Percentiles rank a stretch among this genome's conserved stretches.
Evolutionary conservation across 306 rosid genomes (phyloP).

Genomic region (Vigna angularis): DNA sequence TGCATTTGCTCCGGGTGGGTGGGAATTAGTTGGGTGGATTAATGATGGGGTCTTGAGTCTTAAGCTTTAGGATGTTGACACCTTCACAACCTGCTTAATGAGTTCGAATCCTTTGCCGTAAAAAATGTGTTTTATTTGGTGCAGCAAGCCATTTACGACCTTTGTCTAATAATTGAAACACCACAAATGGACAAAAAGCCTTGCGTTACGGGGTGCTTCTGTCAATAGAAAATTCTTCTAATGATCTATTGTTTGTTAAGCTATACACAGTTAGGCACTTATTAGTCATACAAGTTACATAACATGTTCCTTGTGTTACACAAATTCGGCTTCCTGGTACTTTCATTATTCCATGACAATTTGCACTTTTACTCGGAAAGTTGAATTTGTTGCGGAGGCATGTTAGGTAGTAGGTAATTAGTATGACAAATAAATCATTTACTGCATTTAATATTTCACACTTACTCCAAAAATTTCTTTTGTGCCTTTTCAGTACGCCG

Average conservation of each 20-base stretch:
- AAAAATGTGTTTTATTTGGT: not conserved
- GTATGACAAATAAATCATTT: not conserved
- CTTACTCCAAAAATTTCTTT: not conserved
- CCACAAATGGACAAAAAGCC: constrained; percentile 1
- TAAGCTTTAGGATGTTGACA: constrained; percentile 20
- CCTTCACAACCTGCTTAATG: constrained; percentile 7
- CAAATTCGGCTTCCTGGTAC: not conserved
- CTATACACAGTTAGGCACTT: not conserved
- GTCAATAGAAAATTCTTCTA: not conserved
- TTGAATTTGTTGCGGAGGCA: not conserved
- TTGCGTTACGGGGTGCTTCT: not conserved
- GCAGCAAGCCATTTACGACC: not conserved
- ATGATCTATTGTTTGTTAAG: not conserved
- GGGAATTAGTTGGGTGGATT: constrained; percentile 1
- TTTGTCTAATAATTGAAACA: not conserved
- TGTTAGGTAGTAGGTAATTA: not conserved
- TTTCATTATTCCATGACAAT: not conserved
- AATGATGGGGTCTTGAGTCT: constrained; percentile 1
- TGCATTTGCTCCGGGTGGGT: not conserved
- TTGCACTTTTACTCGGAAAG: not conserved
- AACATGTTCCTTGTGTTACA: not conserved
- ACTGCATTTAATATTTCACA: not conserved
- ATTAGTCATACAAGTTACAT: not conserved
- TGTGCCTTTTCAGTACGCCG: not conserved
- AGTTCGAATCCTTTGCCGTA: not conserved